These are phyloP conservation scores for Mucor velutinosus DNA, from an alignment of 371 early-diverging fungal species.

Conservation along the genomic window DNA sequence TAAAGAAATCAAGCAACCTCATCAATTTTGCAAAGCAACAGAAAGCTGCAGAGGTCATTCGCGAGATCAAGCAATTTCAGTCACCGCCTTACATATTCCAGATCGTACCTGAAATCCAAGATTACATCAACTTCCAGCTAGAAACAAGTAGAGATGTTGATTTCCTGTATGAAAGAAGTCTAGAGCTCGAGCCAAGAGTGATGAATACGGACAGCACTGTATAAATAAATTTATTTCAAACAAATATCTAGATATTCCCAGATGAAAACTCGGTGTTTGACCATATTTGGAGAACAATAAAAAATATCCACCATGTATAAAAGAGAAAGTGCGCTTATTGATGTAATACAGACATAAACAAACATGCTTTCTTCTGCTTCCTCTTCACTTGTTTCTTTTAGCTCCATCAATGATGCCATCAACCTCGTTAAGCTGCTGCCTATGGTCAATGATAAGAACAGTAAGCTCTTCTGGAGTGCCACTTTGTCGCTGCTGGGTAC, in stretches of 20 bases:
- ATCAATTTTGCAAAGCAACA: slow-evolving; percentile 94
- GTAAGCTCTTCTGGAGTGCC: neutral
- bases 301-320: neutral
- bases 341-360: neutral
- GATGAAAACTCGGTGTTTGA: slow-evolving; percentile 11
- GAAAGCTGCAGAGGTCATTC: slow-evolving; percentile 87
- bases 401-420: neutral
- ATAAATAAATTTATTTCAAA: slow-evolving; percentile 4
- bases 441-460: neutral
- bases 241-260: neutral
- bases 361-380: neutral
- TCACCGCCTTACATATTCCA: slow-evolving; percentile 80
- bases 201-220: slow-evolving; percentile 1
- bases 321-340: neutral
- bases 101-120: slow-evolving; percentile 78
- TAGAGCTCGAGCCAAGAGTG: slow-evolving; percentile 69
- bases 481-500: neutral
- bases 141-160: slow-evolving; percentile 66
- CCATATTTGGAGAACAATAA: slow-evolving; percentile 11
- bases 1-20: slow-evolving; percentile 58
- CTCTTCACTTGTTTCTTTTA: neutral
- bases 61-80: slow-evolving; percentile 94
- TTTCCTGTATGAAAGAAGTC: slow-evolving; percentile 67
- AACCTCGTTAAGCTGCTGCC: neutral
- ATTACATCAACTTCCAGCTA: slow-evolving; percentile 69